Evolutionary conservation across 1,139 yeast species (phyloP).

Genomic region (Sugiyamaella pinicola): DNA sequence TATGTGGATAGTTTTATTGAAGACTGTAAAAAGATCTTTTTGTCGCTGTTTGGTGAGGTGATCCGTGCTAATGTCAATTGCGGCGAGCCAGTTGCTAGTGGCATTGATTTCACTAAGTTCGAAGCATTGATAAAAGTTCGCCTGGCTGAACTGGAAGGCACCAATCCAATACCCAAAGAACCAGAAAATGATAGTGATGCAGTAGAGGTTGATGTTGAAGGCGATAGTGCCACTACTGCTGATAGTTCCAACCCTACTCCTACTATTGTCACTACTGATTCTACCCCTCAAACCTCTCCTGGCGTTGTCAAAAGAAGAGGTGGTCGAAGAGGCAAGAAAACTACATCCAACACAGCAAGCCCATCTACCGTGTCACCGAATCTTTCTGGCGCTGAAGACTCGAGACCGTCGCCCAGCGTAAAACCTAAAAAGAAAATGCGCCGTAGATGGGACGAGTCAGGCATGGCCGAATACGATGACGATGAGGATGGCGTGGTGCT

Average conservation of each 20-base stretch:
- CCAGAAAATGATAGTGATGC: not conserved
- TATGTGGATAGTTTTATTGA: conserved; percentile 42
- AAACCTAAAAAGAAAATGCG: conserved; percentile 45
- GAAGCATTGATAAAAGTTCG: conserved; percentile 41
- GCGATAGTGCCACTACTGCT: not conserved
- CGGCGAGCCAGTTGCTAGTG: conserved; percentile 20
- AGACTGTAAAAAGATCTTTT: conserved; percentile 42
- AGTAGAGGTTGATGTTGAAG: not conserved
- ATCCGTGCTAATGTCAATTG: conserved; percentile 27
- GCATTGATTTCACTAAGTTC: conserved; percentile 37
- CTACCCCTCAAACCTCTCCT: conserved; percentile 6
- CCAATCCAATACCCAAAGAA: conserved; percentile 1
- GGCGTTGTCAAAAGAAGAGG: conserved; percentile 25
- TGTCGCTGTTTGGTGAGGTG: conserved; percentile 37
- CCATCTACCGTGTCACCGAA: conserved; percentile 20
- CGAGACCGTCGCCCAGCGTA: conserved; percentile 20
- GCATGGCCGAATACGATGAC: conserved; percentile 48
- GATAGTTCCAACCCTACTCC: conserved; percentile 5
- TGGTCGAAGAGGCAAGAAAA: conserved; percentile 28
- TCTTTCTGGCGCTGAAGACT: conserved; percentile 25
- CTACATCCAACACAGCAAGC: not conserved
- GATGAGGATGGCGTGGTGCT: conserved; percentile 39
- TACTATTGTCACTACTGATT: conserved; percentile 22
- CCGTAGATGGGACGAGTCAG: conserved; percentile 55
- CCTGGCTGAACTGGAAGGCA: conserved; percentile 25